Percentiles rank a stretch among this genome's conserved stretches.
phyloP scores from a whole-genome alignment of 495 filamentous ascomycete genomes.

The Aspergillus campestris region DNA sequence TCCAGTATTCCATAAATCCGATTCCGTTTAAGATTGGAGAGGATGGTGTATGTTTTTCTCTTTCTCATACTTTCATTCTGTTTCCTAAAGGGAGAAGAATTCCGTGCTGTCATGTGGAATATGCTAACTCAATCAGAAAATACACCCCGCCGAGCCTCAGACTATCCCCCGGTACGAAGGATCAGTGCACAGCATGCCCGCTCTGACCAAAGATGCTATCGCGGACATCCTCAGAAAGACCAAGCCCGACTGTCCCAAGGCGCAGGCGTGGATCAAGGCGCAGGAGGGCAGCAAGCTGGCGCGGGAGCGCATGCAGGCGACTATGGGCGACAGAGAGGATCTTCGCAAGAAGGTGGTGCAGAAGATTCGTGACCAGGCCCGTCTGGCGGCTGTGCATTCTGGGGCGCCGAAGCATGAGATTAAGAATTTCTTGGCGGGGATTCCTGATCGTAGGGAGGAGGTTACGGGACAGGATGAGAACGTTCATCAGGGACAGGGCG shows the following conservation, averaged over 20 bases:
- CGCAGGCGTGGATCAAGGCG: slow-evolving; percentile 11
- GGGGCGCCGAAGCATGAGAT: slow-evolving; percentile 4
- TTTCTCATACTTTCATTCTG: too few relatives aligned
- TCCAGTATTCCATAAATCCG: not conserved
- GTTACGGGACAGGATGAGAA: not conserved
- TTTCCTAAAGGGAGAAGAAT: too few relatives aligned
- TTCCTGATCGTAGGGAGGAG: not conserved
- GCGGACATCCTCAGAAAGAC: slow-evolving; percentile 56
- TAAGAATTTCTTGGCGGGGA: not conserved
- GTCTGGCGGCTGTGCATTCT: not conserved
- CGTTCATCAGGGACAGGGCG: too few relatives aligned
- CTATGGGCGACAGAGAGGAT: slow-evolving; percentile 1
- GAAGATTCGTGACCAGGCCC: slow-evolving; percentile 1
- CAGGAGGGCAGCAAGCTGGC: slow-evolving; percentile 11
- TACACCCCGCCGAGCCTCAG: not conserved
- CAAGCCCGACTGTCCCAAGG: slow-evolving; percentile 44
- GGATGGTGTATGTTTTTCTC: too few relatives aligned
- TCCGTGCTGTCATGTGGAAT: too few relatives aligned
- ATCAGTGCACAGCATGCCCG: not conserved
- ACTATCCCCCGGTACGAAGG: not conserved
- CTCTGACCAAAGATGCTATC: slow-evolving; percentile 42
- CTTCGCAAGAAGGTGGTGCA: slow-evolving; percentile 2
- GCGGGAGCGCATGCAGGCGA: slow-evolving; percentile 1
- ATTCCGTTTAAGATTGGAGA: not conserved
- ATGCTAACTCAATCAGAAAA: not conserved